Evolutionary conservation across 805 yeast genomes (phyloP).

Genomic region (Suhomyces pyralidae): DNA sequence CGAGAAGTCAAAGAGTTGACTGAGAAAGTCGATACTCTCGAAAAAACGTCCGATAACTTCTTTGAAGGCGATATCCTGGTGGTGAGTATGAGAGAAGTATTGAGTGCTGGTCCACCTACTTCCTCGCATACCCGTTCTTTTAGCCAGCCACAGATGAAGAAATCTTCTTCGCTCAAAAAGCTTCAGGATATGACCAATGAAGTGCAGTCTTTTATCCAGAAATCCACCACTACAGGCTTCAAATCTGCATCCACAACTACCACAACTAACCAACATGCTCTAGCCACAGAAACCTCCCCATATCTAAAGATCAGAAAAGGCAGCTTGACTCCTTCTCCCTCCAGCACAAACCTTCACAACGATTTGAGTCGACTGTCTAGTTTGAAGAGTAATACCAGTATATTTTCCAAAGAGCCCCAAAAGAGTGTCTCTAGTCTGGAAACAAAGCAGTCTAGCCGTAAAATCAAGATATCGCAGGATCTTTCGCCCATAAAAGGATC

Average conservation of each 20-base stretch:
- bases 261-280: conserved; percentile 9
- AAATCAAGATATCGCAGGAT: conserved; percentile 1
- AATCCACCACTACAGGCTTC: conserved; percentile 10
- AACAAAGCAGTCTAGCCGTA: not conserved
- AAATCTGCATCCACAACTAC: conserved; percentile 24
- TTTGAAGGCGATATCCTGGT: conserved; percentile 17
- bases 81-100: conserved; percentile 24
- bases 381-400: conserved; percentile 6
- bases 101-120: conserved; percentile 24
- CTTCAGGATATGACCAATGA: conserved; percentile 29
- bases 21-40: conserved; percentile 2
- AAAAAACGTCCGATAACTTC: not conserved
- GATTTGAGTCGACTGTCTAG: conserved; percentile 6
- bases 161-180: conserved; percentile 30
- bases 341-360: conserved; percentile 3
- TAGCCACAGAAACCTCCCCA: not conserved
- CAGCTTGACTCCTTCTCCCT: conserved; percentile 2
- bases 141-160: conserved; percentile 3
- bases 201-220: conserved; percentile 13
- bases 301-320: not conserved
- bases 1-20: conserved; percentile 25
- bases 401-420: conserved; percentile 7
- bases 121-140: not conserved
- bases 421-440: conserved; percentile 6
- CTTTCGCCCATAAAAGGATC: conserved; percentile 13